Evolutionary conservation across 805 yeast genomes (phyloP), one percentile per base, ranked within the genome.

Genomic region (Komagataella mondaviorum): DNA sequence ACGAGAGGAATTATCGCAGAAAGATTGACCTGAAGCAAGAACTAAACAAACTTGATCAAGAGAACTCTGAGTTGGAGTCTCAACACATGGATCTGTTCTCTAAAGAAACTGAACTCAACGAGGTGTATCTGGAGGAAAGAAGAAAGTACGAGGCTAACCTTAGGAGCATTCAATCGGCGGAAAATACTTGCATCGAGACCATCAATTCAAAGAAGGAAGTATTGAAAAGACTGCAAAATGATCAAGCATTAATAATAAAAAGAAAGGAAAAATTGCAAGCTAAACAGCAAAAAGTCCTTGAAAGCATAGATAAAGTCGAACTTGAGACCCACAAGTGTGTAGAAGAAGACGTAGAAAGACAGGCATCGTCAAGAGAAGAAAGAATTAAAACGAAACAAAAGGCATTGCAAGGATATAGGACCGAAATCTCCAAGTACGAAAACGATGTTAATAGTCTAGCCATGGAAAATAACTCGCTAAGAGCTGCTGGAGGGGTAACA

Each of bases 1-100:
- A 82, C 58, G 81, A 75, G 52, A 75, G 83, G 54, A 76, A 69
- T 46, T 69, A 76, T 49, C 70, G 77, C 46, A 77, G 76, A 56
- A 72, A 78, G 7, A 74, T 73, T 46, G 72, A 78, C 45, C 61
- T 81, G 54, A 72, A 78, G 46, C 75, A 70, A 46, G 67, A 69
- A 22, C 75, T 69, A 57, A 68, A 69, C 16, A 69, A 64, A 55
- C 57, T 67, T 6, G 76, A 73, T 51, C 62, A 59, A 23, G 67
- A 63, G 48, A 67, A 69, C 48, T 56, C 68, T 7, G 60, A 62
- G 39, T 53, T 67, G 23, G 71, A 72, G 23, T 68, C 66, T 52
- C 55, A 63, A 36, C 64, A 66, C 23, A 63, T 70, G 53, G 62
- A 63, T 44, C 56, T 62, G 22, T 66, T 66, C 46, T 54, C 70